Evolutionary conservation across 352 stramenopile genomes (phyloP).

Genomic region (Phytophthora boehmeriae): DNA sequence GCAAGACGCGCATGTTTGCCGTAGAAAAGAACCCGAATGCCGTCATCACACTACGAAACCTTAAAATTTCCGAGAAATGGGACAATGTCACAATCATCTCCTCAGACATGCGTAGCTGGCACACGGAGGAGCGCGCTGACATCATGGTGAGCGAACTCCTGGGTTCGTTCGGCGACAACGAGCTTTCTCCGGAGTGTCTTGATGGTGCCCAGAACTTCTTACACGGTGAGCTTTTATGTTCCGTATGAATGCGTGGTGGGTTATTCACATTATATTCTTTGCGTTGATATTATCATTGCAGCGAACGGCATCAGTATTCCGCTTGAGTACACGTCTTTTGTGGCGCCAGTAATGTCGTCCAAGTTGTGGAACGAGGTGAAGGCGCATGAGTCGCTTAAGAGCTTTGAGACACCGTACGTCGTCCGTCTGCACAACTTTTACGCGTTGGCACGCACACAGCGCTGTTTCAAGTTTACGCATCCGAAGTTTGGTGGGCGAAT

Average conservation of each 20-base stretch:
- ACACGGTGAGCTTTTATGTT: conserved; percentile 54
- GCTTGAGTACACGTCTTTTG: conserved; percentile 93
- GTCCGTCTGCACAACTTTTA: conserved; percentile 94
- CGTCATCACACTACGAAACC: conserved; percentile 92
- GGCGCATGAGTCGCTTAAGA: conserved; percentile 71
- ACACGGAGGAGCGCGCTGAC: conserved; percentile 84
- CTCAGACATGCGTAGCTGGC: conserved; percentile 88
- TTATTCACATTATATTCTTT: conserved; percentile 11
- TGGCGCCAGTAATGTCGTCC: conserved; percentile 95
- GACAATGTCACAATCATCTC: conserved; percentile 86
- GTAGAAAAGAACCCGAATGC: conserved; percentile 99
- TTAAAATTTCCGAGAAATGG: conserved; percentile 88
- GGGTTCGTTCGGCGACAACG: conserved; percentile 98
- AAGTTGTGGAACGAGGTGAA: conserved; percentile 94
- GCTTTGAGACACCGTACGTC: conserved; percentile 98
- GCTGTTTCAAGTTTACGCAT: conserved; percentile 95
- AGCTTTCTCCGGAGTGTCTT: conserved; percentile 98
- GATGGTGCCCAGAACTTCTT: conserved; percentile 94
- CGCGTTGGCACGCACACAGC: conserved; percentile 81
- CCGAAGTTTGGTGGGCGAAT: conserved; percentile 77
- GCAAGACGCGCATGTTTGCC: conserved; percentile 90
- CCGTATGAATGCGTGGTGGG: neutral
- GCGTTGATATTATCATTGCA: conserved; percentile 28
- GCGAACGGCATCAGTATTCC: conserved; percentile 91
- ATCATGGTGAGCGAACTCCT: conserved; percentile 97